Percentiles rank a stretch among this genome's conserved stretches.
phyloP scores from a whole-genome alignment of 1,284 basidiomycete species.

The Cryptococcus wingfieldii region DNA sequence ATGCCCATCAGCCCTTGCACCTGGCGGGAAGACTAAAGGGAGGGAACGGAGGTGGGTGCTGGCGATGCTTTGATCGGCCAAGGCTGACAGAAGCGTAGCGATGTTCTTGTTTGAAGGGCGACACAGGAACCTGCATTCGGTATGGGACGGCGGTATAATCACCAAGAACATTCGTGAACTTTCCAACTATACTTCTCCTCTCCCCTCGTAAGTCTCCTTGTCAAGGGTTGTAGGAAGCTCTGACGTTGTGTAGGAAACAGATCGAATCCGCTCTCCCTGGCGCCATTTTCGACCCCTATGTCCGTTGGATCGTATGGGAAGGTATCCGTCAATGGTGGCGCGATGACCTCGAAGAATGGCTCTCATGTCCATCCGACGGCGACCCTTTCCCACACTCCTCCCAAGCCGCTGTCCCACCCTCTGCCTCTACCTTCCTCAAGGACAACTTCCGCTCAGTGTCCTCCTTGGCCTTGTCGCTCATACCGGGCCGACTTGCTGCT shows the following conservation, averaged over 20 bases:
- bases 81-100: slow-evolving; percentile 32
- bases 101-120: slow-evolving; percentile 67
- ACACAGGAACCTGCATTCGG: slow-evolving; percentile 60
- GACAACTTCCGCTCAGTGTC: slow-evolving; percentile 18
- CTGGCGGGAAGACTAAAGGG: slow-evolving; percentile 78
- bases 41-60: slow-evolving; percentile 60
- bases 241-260: slow-evolving; percentile 39
- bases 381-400: slow-evolving; percentile 48
- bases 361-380: slow-evolving; percentile 57
- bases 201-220: slow-evolving; percentile 52
- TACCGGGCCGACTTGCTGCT: slow-evolving; percentile 13
- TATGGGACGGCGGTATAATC: slow-evolving; percentile 80
- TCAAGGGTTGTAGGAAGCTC: neutral
- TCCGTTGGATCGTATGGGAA: slow-evolving; percentile 80
- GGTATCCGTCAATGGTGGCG: slow-evolving; percentile 66
- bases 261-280: slow-evolving; percentile 72
- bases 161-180: slow-evolving; percentile 72
- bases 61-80: neutral
- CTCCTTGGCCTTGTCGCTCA: slow-evolving; percentile 13
- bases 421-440: slow-evolving; percentile 16
- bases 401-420: slow-evolving; percentile 22
- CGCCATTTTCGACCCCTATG: slow-evolving; percentile 80
- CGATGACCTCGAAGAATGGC: slow-evolving; percentile 58
- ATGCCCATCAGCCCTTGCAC: slow-evolving; percentile 87
- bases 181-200: slow-evolving; percentile 66